phyloP scores from a whole-genome alignment of 805 yeast genomes.

The Torulaspora quercuum region DNA sequence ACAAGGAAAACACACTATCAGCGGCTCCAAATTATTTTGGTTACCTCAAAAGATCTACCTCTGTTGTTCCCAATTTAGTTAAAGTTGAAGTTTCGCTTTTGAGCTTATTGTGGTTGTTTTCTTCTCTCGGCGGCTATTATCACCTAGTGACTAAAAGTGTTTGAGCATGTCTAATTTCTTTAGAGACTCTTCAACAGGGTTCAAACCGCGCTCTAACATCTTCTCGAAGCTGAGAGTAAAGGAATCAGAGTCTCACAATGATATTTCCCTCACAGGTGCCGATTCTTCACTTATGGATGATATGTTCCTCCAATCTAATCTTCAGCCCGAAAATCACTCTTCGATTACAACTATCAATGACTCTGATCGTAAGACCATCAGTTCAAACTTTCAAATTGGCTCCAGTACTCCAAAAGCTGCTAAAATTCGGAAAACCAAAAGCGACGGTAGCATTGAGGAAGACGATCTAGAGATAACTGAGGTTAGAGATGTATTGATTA shows the following conservation, averaged over 20 bases:
- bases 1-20: too few relatives aligned
- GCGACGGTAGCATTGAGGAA: slow-evolving; percentile 17
- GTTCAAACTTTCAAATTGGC: slow-evolving; percentile 5
- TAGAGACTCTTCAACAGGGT: slow-evolving; percentile 31
- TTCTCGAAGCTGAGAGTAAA: slow-evolving; percentile 30
- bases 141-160: too few relatives aligned
- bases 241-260: slow-evolving; percentile 17
- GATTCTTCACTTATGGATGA: slow-evolving; percentile 25
- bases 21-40: too few relatives aligned
- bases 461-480: slow-evolving; percentile 44
- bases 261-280: slow-evolving; percentile 13
- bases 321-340: slow-evolving; percentile 5
- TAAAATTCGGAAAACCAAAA: slow-evolving; percentile 5
- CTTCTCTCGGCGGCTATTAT: too few relatives aligned
- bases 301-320: slow-evolving; percentile 12
- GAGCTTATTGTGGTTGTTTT: too few relatives aligned
- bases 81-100: too few relatives aligned
- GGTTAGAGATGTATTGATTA: slow-evolving; percentile 31
- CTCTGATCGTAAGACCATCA: slow-evolving; percentile 2
- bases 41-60: too few relatives aligned
- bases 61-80: too few relatives aligned
- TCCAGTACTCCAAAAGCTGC: slow-evolving; percentile 19
- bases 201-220: slow-evolving; percentile 35
- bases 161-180: slow-evolving; percentile 34
- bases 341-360: slow-evolving; percentile 7